phyloP scores from a whole-genome alignment of 345 rosid species.

The Bruguiera sexangula region DNA sequence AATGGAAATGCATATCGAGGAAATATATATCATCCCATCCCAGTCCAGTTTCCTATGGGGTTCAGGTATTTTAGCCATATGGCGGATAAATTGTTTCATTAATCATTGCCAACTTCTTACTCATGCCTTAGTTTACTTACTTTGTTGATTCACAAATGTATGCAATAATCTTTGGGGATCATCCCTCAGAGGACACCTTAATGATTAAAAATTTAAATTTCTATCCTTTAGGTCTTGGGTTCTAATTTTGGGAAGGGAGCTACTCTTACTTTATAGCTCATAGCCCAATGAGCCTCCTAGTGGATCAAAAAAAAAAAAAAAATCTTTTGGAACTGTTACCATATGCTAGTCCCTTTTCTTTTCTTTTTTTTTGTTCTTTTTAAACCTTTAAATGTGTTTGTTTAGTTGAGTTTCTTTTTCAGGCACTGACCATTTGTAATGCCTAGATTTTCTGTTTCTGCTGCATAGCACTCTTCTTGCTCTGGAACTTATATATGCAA shows the following conservation, averaged over 20 bases:
- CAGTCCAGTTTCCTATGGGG: constrained; percentile 56
- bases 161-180: neutral
- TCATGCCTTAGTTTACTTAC: constrained; percentile 1
- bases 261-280: too few relatives aligned
- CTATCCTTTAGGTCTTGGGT: too few relatives aligned
- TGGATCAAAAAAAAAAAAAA: too few relatives aligned
- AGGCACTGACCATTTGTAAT: too few relatives aligned
- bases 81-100: constrained; percentile 2
- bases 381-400: too few relatives aligned
- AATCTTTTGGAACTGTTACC: neutral
- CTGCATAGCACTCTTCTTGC: too few relatives aligned
- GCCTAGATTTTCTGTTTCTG: too few relatives aligned
- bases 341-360: neutral
- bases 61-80: constrained; percentile 51
- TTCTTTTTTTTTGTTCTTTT: neutral
- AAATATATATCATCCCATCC: constrained; percentile 42
- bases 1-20: constrained; percentile 27
- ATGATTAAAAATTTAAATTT: too few relatives aligned
- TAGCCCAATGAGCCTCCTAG: too few relatives aligned
- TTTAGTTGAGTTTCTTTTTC: too few relatives aligned
- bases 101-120: neutral
- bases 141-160: neutral
- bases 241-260: too few relatives aligned
- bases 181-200: too few relatives aligned
- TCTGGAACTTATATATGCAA: neutral